These are phyloP conservation scores for Dactylis glomerata DNA, from an alignment of 176 grass and related monocot species.

Conservation along the genomic window DNA sequence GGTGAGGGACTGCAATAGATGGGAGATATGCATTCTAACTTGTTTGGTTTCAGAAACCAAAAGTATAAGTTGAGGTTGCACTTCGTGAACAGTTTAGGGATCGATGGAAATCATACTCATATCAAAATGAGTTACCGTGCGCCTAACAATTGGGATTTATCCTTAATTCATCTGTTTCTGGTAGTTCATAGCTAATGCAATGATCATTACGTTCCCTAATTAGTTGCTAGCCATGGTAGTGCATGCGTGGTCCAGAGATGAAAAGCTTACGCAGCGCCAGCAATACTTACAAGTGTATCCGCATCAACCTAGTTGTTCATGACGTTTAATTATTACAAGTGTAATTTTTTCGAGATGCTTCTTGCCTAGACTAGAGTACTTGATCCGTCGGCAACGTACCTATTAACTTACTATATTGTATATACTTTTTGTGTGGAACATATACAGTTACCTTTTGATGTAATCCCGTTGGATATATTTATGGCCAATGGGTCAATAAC, in stretches of 20 bases:
- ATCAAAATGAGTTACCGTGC: no score
- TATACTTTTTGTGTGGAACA: no score
- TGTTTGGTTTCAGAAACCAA: no score
- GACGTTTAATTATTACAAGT: conserved; percentile 28
- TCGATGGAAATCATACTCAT: no score
- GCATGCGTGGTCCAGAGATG: conserved; percentile 36
- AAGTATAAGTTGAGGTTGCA: no score
- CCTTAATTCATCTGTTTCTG: background rate
- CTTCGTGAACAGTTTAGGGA: no score
- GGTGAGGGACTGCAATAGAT: no score
- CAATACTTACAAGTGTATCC: conserved; percentile 29
- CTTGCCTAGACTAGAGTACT: conserved; percentile 7
- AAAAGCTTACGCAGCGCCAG: background rate
- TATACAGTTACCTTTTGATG: no score
- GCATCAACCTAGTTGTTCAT: background rate
- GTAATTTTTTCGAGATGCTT: conserved; percentile 21
- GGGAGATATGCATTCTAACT: no score
- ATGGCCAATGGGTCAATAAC: background rate
- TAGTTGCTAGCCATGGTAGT: background rate
- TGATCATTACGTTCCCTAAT: background rate
- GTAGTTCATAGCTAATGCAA: background rate
- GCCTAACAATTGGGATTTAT: no score
- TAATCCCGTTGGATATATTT: no score
- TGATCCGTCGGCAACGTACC: background rate
- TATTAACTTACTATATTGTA: no score